Conservation (phyloP, 768 basidiomycete species). For the Amanita jacksonii region DNA sequence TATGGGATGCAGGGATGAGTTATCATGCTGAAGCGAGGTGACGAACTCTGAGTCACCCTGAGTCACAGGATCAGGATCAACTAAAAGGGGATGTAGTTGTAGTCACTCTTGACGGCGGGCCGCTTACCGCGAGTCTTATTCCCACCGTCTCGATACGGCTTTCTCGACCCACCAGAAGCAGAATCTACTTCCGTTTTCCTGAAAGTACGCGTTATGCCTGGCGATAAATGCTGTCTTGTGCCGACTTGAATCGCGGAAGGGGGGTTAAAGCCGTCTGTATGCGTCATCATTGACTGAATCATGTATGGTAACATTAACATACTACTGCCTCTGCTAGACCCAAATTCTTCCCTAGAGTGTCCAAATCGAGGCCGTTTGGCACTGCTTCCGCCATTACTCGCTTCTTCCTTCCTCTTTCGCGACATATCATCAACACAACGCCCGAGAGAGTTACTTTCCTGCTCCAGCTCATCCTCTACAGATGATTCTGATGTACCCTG, state of each 20-base stretch:
- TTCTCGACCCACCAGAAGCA: no score
- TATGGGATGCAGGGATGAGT: no score
- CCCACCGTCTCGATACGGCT: no score
- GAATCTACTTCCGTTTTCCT: neutral
- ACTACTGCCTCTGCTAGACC: neutral
- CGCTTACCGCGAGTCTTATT: no score
- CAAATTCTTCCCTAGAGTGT: neutral
- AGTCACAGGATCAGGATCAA: no score
- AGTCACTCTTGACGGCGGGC: no score
- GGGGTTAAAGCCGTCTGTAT: neutral
- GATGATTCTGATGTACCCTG: neutral
- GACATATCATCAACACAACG: neutral
- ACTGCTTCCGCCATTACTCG: neutral
- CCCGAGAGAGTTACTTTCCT: neutral
- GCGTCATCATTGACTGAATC: neutral
- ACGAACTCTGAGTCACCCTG: neutral
- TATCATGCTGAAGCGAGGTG: no score
- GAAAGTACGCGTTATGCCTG: constrained; percentile 1
- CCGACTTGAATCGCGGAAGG: constrained; percentile 2
- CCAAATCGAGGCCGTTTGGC: constrained; percentile 1
- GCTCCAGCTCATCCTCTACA: neutral
- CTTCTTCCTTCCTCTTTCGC: constrained; percentile 5
- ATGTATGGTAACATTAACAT: neutral
- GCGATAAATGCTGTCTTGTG: constrained; percentile 1
- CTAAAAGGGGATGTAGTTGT: no score